Evolutionary conservation across 371 early-diverging fungal genomes (phyloP).

Genomic region (Caulochytrium protostelioides): DNA sequence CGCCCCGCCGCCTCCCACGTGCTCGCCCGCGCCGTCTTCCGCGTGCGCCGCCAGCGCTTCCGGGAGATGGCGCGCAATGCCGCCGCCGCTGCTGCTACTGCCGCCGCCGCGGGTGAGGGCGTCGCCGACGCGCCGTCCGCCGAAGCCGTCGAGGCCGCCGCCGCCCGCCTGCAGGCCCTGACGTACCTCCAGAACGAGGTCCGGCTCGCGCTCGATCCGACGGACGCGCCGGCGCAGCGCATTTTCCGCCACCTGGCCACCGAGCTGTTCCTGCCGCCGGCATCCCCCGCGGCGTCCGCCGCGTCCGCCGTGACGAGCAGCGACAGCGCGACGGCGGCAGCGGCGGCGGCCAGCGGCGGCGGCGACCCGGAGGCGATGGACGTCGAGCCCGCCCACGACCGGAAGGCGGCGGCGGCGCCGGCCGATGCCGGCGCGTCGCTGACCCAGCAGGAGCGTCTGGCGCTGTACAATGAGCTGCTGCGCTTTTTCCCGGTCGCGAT

Average conservation of each 20-base stretch:
- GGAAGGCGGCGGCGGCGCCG: constrained; percentile 8
- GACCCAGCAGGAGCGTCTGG: too few relatives aligned
- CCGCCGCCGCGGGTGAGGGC: background rate
- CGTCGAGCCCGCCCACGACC: constrained; percentile 1
- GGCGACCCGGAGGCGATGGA: constrained; percentile 1
- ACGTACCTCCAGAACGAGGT: too few relatives aligned
- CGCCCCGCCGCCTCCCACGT: constrained; percentile 20
- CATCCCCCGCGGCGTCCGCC: constrained; percentile 8
- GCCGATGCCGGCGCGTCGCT: constrained; percentile 30
- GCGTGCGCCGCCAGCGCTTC: background rate
- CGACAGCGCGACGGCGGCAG: background rate
- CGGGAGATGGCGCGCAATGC: too few relatives aligned
- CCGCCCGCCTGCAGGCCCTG: constrained; percentile 25
- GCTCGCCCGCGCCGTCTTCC: background rate
- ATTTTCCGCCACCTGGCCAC: too few relatives aligned
- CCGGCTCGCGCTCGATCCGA: too few relatives aligned
- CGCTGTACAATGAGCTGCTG: constrained; percentile 44
- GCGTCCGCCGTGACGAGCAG: background rate
- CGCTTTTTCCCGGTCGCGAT: constrained; percentile 52
- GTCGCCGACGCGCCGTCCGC: background rate
- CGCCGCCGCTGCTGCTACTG: too few relatives aligned
- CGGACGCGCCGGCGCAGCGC: too few relatives aligned
- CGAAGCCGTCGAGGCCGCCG: background rate
- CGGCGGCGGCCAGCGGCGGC: constrained; percentile 1
- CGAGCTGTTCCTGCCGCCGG: constrained; percentile 24